phyloP scores from a whole-genome alignment of 495 filamentous ascomycete genomes.

The Xylaria intraflava region DNA sequence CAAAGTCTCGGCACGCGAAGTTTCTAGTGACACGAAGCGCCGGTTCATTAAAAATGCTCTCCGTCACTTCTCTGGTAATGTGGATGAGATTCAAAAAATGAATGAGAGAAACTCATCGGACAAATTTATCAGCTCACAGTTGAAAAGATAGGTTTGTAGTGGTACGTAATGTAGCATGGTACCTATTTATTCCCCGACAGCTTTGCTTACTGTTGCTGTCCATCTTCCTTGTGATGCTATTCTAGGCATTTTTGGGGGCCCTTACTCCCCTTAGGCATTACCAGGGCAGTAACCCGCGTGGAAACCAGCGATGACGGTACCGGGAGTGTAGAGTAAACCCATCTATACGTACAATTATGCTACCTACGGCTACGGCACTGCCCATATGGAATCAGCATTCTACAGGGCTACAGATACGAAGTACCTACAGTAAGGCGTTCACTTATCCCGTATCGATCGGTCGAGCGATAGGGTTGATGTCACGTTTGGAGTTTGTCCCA shows the following conservation, averaged over 20 bases:
- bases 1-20: slow-evolving; percentile 8
- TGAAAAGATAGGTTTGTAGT: neutral
- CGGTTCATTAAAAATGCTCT: slow-evolving; percentile 7
- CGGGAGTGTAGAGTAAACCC: no score
- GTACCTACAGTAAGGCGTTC: no score
- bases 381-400: no score
- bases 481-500: no score
- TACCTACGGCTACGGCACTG: no score
- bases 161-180: neutral
- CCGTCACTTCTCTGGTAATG: neutral
- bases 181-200: neutral
- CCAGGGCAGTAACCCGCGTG: neutral
- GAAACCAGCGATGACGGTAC: slow-evolving; percentile 1
- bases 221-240: slow-evolving; percentile 8
- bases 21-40: slow-evolving; percentile 3
- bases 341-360: no score
- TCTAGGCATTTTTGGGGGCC: slow-evolving; percentile 3
- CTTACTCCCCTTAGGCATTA: slow-evolving; percentile 4
- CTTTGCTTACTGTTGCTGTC: slow-evolving; percentile 5
- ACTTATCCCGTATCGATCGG: no score
- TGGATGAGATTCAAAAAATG: neutral
- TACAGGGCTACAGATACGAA: no score
- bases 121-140: neutral
- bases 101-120: neutral
- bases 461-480: no score